Evolutionary conservation across 176 grass and related monocot species (phyloP).

Genomic region (Carex cristatella): DNA sequence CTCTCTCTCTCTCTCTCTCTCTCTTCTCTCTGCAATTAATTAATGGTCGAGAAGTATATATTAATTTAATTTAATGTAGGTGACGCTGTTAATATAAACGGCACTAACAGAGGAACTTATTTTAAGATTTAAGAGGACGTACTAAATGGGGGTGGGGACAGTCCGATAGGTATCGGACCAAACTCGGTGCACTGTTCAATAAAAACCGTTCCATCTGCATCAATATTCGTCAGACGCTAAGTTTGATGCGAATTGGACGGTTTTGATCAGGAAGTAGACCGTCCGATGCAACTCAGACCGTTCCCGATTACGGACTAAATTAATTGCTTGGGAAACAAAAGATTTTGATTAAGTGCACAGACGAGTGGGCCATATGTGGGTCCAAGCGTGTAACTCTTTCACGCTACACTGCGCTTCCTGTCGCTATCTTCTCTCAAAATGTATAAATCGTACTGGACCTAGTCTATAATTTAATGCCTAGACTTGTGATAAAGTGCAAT

Average conservation of each 20-base stretch:
- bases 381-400: conserved; percentile 24
- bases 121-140: neutral
- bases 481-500: neutral
- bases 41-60: neutral
- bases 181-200: no score
- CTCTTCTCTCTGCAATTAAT: neutral
- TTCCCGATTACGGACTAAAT: neutral
- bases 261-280: no score
- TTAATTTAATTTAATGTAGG: conserved; percentile 20
- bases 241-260: no score
- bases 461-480: conserved; percentile 15
- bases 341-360: neutral
- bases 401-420: conserved; percentile 26
- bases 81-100: conserved; percentile 19
- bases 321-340: neutral
- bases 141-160: neutral
- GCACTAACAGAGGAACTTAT: conserved; percentile 1
- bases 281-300: no score
- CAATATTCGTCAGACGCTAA: no score
- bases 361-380: neutral
- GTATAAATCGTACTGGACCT: neutral
- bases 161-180: no score
- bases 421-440: neutral
- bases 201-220: no score
- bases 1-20: neutral